phyloP scores from a whole-genome alignment of 345 rosid genomes.

The Diplotaxis tenuifolia region DNA sequence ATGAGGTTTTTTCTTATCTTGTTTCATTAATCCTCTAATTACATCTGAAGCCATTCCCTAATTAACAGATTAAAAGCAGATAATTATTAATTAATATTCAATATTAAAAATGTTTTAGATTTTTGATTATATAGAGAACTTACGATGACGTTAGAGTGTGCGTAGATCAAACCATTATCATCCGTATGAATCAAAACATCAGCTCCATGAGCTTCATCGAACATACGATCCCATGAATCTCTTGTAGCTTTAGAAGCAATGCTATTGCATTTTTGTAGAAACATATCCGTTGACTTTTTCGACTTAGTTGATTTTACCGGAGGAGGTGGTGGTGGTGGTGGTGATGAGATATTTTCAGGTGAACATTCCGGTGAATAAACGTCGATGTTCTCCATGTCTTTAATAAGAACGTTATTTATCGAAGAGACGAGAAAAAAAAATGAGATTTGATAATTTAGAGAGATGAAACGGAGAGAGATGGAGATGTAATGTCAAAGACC shows the following conservation, averaged over 20 bases:
- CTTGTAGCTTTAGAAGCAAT: constrained; percentile 43
- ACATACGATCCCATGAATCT: constrained; percentile 73
- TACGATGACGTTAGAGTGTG: constrained; percentile 75
- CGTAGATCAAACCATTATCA: constrained; percentile 51
- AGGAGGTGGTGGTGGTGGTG: constrained; percentile 22
- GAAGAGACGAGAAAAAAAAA: background rate
- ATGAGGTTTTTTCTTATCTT: constrained; percentile 44
- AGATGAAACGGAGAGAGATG: constrained; percentile 9
- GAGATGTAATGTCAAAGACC: background rate
- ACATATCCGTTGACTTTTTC: constrained; percentile 6
- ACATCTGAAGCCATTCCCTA: constrained; percentile 87
- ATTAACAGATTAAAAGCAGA: background rate
- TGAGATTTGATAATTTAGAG: background rate
- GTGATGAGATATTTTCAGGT: constrained; percentile 4
- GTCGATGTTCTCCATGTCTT: constrained; percentile 10
- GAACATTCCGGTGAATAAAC: constrained; percentile 23
- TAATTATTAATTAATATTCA: background rate
- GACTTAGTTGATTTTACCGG: background rate
- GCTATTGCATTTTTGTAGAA: background rate
- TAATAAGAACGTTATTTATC: background rate
- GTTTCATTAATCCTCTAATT: constrained; percentile 67
- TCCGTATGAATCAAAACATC: constrained; percentile 61
- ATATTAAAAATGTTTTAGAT: background rate
- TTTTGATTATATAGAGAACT: constrained; percentile 25
- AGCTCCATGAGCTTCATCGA: constrained; percentile 67